Percentiles rank a stretch among this genome's conserved stretches.
Evolutionary conservation across 2,329 filamentous ascomycete genomes (phyloP).

Genomic region (Raffaelea arxii): DNA sequence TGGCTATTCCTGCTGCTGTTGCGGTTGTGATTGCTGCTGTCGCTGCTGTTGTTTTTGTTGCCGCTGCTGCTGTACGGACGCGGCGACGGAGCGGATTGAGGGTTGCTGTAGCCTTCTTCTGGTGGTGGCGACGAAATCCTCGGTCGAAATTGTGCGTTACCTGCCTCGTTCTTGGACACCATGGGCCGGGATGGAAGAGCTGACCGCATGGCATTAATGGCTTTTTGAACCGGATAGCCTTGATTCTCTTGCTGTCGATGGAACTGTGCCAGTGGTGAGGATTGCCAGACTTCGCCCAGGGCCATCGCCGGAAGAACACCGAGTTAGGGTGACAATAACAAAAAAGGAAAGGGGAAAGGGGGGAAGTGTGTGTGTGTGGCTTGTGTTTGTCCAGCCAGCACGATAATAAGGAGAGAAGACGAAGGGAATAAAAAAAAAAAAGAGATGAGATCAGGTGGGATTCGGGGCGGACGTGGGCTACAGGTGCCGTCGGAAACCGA

Average conservation of each 20-base stretch:
- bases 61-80: background rate
- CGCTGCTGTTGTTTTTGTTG: background rate
- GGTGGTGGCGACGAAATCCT: constrained; percentile 15
- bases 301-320: constrained; percentile 11
- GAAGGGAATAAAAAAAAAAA: background rate
- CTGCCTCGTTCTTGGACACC: constrained; percentile 10
- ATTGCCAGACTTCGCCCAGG: constrained; percentile 12
- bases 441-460: background rate
- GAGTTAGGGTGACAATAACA: background rate
- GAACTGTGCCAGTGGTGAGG: constrained; percentile 11
- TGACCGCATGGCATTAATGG: constrained; percentile 9
- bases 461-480: background rate
- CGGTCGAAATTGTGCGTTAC: constrained; percentile 5
- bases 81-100: constrained; percentile 3
- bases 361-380: background rate
- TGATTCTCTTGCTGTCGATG: constrained; percentile 4
- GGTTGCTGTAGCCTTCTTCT: constrained; percentile 13
- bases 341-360: background rate
- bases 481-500: background rate
- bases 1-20: too few relatives aligned
- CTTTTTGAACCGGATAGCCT: too few relatives aligned
- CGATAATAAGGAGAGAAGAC: background rate
- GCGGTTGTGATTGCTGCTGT: constrained; percentile 5
- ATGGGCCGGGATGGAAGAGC: constrained; percentile 17
- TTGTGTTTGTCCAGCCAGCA: background rate